Evolutionary conservation across 2,329 filamentous ascomycete species (phyloP), one percentile per base, ranked within the genome.

Genomic region (Colletotrichum viniferum): DNA sequence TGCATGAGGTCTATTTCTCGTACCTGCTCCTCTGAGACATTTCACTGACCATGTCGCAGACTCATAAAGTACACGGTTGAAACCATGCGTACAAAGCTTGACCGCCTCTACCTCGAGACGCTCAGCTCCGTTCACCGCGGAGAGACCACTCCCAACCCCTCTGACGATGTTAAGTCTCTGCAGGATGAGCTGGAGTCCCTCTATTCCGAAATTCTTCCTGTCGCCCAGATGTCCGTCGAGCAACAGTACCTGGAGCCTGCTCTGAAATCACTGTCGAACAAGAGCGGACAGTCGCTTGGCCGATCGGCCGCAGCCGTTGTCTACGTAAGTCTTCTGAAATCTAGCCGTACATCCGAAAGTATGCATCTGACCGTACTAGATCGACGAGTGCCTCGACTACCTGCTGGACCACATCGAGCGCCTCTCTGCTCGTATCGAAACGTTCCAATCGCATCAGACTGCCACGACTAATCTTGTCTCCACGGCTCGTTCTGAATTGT

Each of bases 191-290:
- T 95, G 1, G 92, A 94, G 77, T 94, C 92, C 6, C 85, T 95
- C 4, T 93, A 94, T 78, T 86, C 92, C 0, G 94, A 95, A 80
- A 92, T 95, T 55, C 85, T 93, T 1, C 91, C 93, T 0, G 91
- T 95, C 3, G 90, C 92, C 8, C 91, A 94, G 77, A 95, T 95
- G 91, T 91, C 93, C 0, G 88, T 92, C 1, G 92, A 94, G 77
- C 90, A 93, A 78, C 91, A 94, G 80, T 89, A 92, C 78, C 86
- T 93, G 7, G 89, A 91, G 74, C 93, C 93, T 0, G 90, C 93
- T 2, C 83, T 91, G 7, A 83, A 84, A 71, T 83, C 86, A 1
- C 81, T 89, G 6, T 83, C 87, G 8, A 82, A 84, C 4, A 86
- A 84, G 71, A 87, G 86, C 65, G 85, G 86, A 1, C 84, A 87